A percentile compares a stretch with the other conserved stretches of the same genome.
Evolutionary conservation across 345 rosid genomes (phyloP).

Genomic region (Euclidium syriacum): DNA sequence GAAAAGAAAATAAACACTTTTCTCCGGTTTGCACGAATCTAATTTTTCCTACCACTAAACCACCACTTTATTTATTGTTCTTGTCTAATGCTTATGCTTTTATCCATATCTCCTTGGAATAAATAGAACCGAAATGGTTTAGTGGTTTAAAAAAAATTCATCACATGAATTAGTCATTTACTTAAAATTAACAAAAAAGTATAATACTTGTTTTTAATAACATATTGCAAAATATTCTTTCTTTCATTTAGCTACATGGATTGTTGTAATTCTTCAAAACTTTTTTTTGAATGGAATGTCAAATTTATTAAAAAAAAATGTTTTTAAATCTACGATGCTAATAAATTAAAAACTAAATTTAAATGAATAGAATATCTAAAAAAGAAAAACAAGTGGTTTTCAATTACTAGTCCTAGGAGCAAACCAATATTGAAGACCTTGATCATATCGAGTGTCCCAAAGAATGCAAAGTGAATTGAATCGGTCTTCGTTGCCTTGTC

Average conservation of each 20-base stretch:
- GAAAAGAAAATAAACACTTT: background rate
- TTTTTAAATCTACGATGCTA: no score
- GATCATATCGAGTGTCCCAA: no score
- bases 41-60: constrained; percentile 14
- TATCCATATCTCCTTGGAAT: background rate
- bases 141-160: background rate
- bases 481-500: no score
- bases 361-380: no score
- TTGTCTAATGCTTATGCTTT: constrained; percentile 13
- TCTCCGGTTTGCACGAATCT: constrained; percentile 5
- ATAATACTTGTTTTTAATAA: background rate
- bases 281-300: no score
- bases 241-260: background rate
- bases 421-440: no score
- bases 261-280: no score
- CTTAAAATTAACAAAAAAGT: background rate
- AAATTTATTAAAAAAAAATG: no score
- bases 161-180: background rate
- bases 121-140: background rate
- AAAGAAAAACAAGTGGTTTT: no score
- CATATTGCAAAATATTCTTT: background rate
- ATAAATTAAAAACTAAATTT: no score
- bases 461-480: no score
- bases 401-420: no score
- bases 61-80: background rate